Conservation (phyloP, 1,284 basidiomycete species). For the Trichosporon asahii region DNA sequence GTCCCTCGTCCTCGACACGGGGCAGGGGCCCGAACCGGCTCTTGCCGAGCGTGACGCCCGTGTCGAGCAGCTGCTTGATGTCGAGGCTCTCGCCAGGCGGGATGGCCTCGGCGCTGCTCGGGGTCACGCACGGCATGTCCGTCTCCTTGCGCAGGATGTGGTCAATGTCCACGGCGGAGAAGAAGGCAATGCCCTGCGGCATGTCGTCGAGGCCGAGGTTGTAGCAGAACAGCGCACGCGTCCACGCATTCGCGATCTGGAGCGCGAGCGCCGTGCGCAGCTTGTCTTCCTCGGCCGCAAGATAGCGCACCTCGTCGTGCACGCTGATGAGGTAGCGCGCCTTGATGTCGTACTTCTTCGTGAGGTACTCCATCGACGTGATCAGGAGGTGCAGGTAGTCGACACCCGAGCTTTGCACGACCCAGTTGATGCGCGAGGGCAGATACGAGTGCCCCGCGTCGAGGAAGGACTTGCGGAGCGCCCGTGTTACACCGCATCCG, state of each 20-base stretch:
- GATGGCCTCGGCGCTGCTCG: slow-evolving; percentile 79
- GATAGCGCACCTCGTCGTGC: slow-evolving; percentile 93
- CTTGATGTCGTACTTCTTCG: slow-evolving; percentile 73
- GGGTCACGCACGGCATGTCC: slow-evolving; percentile 91
- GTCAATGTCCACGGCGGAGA: slow-evolving; percentile 95
- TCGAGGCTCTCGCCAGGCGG: slow-evolving; percentile 79
- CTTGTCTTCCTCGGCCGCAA: slow-evolving; percentile 81
- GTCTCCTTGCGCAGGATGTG: slow-evolving; percentile 90
- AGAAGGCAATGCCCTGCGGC: slow-evolving; percentile 91
- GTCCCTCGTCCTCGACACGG: slow-evolving; percentile 13
- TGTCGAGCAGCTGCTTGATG: slow-evolving; percentile 63
- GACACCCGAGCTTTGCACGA: slow-evolving; percentile 96
- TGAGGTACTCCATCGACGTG: slow-evolving; percentile 89
- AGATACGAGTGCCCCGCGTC: slow-evolving; percentile 70
- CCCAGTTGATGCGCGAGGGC: slow-evolving; percentile 98
- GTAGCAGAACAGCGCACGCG: slow-evolving; percentile 84
- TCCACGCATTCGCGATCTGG: slow-evolving; percentile 96
- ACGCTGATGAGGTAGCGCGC: slow-evolving; percentile 96
- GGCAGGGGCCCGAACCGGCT: not conserved
- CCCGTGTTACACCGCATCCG: slow-evolving; percentile 89
- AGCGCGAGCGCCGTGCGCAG: slow-evolving; percentile 88
- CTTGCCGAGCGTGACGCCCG: not conserved
- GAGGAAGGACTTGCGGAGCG: slow-evolving; percentile 83
- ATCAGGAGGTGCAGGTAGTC: slow-evolving; percentile 97
- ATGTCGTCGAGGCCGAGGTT: slow-evolving; percentile 93